These are phyloP conservation scores for Vigna reflexopilosa DNA, from an alignment of 306 rosid species.

Conservation along the genomic window DNA sequence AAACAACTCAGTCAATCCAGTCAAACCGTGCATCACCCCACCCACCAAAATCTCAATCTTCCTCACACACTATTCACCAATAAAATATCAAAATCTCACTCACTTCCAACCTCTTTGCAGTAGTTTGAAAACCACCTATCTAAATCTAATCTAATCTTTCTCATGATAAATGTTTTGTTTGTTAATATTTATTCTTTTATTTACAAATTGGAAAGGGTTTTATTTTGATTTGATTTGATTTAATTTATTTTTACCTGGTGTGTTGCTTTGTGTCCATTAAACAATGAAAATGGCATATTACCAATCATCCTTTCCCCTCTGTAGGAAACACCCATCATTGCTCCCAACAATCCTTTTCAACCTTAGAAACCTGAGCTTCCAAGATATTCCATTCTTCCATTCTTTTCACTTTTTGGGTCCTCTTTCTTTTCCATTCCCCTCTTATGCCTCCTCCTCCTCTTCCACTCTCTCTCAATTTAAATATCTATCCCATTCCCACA, in stretches of 20 bases:
- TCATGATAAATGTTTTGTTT: not conserved
- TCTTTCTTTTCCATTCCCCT: constrained; percentile 2
- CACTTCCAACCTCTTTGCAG: constrained; percentile 5
- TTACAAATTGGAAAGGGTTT: not conserved
- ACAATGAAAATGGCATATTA: constrained; percentile 96
- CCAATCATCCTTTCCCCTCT: constrained; percentile 98
- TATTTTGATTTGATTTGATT: not conserved
- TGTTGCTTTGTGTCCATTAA: constrained; percentile 69
- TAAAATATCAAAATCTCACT: constrained; percentile 49
- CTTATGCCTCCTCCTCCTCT: constrained; percentile 20
- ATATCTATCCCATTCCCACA: constrained; percentile 49
- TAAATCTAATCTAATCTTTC: not conserved
- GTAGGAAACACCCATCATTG: constrained; percentile 99
- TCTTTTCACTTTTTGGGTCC: constrained; percentile 36
- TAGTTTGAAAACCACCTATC: too few species aligned
- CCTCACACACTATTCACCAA: constrained; percentile 19
- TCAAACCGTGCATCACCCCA: constrained; percentile 62
- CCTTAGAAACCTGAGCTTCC: constrained; percentile 96
- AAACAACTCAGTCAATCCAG: constrained; percentile 49
- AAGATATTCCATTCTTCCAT: constrained; percentile 64
- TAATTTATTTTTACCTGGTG: not conserved
- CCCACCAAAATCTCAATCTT: constrained; percentile 52
- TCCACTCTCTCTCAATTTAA: constrained; percentile 62
- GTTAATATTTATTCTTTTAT: too few species aligned
- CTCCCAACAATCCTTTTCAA: constrained; percentile 98